Base-by-base conservation (phyloP, 306 rosid genomes). In the Acacia crassicarpa region DNA sequence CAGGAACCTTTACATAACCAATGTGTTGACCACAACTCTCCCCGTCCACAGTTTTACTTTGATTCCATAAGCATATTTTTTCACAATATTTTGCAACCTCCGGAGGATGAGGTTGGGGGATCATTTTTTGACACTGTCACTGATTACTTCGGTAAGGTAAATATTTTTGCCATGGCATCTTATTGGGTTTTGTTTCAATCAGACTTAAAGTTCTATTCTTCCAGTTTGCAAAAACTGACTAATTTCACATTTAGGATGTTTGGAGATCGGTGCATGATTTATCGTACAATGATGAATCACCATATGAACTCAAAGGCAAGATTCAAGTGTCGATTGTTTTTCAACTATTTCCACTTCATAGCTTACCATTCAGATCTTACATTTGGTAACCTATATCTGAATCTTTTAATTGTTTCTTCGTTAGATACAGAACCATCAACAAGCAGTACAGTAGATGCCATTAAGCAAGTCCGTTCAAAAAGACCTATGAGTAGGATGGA, bases 11-110 rank as follows among this genome's bases (percentile, higher is more conserved):
- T n/a, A n/a, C n/a, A n/a, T n/a, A n/a, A n/a, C n/a, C n/a, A n/a
- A n/a, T n/a, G n/a, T n/a, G n/a, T n/a, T n/a, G 99, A 96, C 84
- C 99, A 96, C 92, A 96, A 96, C 83, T 96, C 99, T 86, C 98
- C 99, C 25, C 92, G 99, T 46, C 97, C 99, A 80, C 98, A 93
- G 82, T 96, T 96, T 87, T 96, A 96, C 88, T 96, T 96, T 74
- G 99, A 96, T 82, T 96, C 99, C 72, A 91, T 96, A 76, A 91
- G 92, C 81, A 96, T 96, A 14, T 96, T 96, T 84, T 96, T 96
- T 87, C 99, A 94, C 92, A 96, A 96, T 86, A 91, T 96, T 81
- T 86, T 96, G 93, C 99, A 94, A 87, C 99, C 99, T 84, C 99
- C 98, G 0, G 95, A 93, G 79, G 97, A 90, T 87, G 98, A 95